Evolutionary conservation across 1,284 basidiomycete genomes (phyloP).

Genomic region (Cryptococcus sp.): DNA sequence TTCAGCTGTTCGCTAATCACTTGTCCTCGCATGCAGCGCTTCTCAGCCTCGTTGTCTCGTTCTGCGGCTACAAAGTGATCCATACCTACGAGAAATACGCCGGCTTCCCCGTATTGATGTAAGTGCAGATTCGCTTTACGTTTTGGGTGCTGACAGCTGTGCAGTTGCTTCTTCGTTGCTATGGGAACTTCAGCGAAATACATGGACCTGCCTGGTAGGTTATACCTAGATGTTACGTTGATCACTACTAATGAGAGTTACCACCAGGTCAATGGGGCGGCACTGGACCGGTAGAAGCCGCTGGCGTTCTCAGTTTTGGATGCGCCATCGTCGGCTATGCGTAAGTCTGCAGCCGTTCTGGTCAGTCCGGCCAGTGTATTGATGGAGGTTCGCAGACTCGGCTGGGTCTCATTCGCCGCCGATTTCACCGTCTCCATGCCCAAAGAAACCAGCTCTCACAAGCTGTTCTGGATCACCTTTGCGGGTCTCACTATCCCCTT

Average conservation of each 20-base stretch:
- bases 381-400: not conserved
- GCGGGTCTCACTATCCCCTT: conserved; percentile 49
- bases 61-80: conserved; percentile 56
- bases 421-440: conserved; percentile 1
- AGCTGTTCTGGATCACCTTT: conserved; percentile 51
- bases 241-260: not conserved
- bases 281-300: conserved; percentile 30
- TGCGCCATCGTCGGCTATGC: conserved; percentile 30
- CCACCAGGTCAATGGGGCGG: conserved; percentile 25
- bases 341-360: not conserved
- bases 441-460: conserved; percentile 25
- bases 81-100: conserved; percentile 54
- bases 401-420: not conserved
- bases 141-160: not conserved
- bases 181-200: conserved; percentile 25
- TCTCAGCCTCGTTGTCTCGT: not conserved
- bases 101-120: conserved; percentile 52
- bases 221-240: not conserved
- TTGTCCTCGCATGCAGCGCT: not conserved
- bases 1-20: too few relatives aligned
- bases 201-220: conserved; percentile 23
- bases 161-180: not conserved
- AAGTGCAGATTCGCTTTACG: not conserved
- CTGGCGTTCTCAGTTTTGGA: conserved; percentile 32
- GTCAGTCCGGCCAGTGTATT: not conserved